A percentile compares a stretch with the other conserved stretches of the same genome.
Evolutionary conservation across 768 basidiomycete species (phyloP).

Genomic region (Serendipita sp.): DNA sequence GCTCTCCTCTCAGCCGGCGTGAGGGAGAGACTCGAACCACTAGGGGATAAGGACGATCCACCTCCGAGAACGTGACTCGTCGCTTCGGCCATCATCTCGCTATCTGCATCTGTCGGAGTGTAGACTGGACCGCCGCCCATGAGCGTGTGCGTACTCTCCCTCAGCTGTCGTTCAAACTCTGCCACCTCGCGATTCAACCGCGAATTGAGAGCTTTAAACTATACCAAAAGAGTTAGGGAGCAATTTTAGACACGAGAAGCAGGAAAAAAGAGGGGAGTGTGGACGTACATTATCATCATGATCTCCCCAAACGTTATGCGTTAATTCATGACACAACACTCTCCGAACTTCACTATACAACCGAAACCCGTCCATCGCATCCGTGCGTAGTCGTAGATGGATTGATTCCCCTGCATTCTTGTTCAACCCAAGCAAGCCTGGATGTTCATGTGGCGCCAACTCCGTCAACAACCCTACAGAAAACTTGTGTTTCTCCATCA

Average conservation of each 20-base stretch:
- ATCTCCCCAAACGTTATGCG: conserved; percentile 58
- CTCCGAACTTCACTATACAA: conserved; percentile 45
- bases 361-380: conserved; percentile 57
- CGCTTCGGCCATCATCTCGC: conserved; percentile 35
- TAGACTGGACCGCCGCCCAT: conserved; percentile 25
- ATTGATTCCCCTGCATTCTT: conserved; percentile 30
- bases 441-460: conserved; percentile 62
- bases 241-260: background rate
- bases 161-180: conserved; percentile 41
- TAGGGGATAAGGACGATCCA: conserved; percentile 8
- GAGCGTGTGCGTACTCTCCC: conserved; percentile 40
- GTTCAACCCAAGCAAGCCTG: conserved; percentile 52
- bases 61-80: conserved; percentile 41
- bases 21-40: conserved; percentile 23
- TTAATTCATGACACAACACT: conserved; percentile 60
- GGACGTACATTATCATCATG: conserved; percentile 54
- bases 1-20: conserved; percentile 30
- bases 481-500: conserved; percentile 57
- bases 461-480: conserved; percentile 56
- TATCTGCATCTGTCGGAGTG: conserved; percentile 30
- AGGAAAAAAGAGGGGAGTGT: background rate
- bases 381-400: conserved; percentile 44
- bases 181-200: conserved; percentile 54
- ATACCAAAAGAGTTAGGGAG: background rate
- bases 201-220: conserved; percentile 69